Evolutionary conservation across 768 basidiomycete genomes (phyloP), one percentile per base, ranked within the genome.

Genomic region (Gymnopilus junonius): DNA sequence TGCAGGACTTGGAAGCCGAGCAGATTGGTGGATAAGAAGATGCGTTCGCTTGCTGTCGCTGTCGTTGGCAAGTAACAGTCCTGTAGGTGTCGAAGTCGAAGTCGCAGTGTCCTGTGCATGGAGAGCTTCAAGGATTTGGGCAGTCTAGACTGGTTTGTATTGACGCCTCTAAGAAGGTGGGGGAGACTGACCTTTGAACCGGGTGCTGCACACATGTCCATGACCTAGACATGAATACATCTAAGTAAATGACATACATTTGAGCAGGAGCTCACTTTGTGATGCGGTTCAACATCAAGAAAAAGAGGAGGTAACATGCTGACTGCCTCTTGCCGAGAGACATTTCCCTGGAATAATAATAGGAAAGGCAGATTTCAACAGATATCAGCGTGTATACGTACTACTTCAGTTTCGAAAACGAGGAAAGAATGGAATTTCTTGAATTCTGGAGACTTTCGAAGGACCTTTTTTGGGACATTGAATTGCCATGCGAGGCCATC

Each of bases 291-390:
- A n/a, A 99, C 94, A 59, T 95, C 93, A 34, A 99, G 85, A 68
- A 99, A 89, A 2, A 99, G 84, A 0, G 97, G 97, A 5, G 97
- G 97, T n/a, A 99, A 81, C 97, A 99, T 99, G 73, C 94, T 97
- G 61, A 99, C 97, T 17, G 94, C 95, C 76, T 99, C 97, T 75
- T 98, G 96, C 21, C 97, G 82, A 11, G 95, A 97, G 50, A 99
- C 83, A 69, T 99, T 99, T 50, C 97, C 96, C 94, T 96, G 67
- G 4, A 35, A 0, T n/a, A n/a, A n/a, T n/a, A n/a, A n/a, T n/a
- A n/a, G n/a, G n/a, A 8, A 23, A 20, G 66, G 51, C 15, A 27
- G n/a, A 29, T 12, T 8, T 39, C 35, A 50, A 45, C 17, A 21
- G n/a, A 39, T n/a, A 42, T n/a, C 17, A n/a, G 23, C 29, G 14